Conservation (phyloP, 306 rosid genomes). For the Ceratonia siliqua region DNA sequence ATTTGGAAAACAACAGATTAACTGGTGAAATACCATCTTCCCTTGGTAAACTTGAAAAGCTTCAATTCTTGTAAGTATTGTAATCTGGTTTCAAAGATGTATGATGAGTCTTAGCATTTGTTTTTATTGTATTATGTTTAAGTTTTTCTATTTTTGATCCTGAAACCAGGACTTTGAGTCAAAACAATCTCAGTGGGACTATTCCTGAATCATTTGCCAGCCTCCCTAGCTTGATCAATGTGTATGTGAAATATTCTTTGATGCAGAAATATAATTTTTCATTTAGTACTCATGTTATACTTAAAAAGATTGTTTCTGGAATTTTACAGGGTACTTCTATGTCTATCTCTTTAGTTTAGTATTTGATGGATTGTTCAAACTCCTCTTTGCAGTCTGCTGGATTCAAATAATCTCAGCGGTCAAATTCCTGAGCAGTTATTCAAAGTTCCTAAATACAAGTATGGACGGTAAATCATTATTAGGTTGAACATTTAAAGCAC, state of each 20-base stretch:
- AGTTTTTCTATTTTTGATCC: constrained; percentile 27
- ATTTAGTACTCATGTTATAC: neutral
- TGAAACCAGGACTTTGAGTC: constrained; percentile 72
- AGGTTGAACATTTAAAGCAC: constrained; percentile 13
- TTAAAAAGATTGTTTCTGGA: neutral
- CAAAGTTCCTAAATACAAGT: constrained; percentile 72
- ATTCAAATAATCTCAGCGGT: constrained; percentile 67
- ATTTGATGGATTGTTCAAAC: constrained; percentile 37
- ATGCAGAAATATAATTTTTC: constrained; percentile 7
- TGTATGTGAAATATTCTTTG: constrained; percentile 54
- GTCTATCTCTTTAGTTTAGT: constrained; percentile 23
- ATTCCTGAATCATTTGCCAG: constrained; percentile 76
- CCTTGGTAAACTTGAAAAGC: constrained; percentile 67
- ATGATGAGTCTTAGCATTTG: constrained; percentile 15
- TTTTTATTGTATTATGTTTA: constrained; percentile 26
- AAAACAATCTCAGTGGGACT: constrained; percentile 67
- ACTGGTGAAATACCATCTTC: constrained; percentile 81
- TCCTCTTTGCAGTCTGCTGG: constrained; percentile 65
- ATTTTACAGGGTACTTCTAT: neutral
- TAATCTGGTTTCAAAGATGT: constrained; percentile 24
- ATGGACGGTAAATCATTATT: constrained; percentile 19
- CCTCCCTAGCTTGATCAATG: constrained; percentile 55
- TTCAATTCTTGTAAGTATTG: constrained; percentile 84
- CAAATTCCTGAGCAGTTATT: constrained; percentile 67
- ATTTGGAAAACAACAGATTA: constrained; percentile 68